Percentiles rank a stretch among this genome's conserved stretches.
phyloP scores from a whole-genome alignment of 31 red algal species.

The Bonnemaisonia californica region DNA sequence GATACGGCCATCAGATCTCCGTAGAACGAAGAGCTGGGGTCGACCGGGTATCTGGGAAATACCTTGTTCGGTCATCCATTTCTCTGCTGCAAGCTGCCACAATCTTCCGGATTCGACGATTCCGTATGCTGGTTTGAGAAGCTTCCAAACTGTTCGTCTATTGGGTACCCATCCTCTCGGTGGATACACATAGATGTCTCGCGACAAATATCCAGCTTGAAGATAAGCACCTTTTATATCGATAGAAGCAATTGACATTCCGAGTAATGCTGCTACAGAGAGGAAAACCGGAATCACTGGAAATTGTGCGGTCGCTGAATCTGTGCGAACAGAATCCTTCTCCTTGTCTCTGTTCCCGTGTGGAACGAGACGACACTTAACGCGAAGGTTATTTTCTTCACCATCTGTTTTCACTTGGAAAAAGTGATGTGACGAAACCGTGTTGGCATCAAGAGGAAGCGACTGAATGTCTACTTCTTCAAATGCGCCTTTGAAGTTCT shows the following conservation, averaged over 20 bases:
- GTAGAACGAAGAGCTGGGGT: neutral
- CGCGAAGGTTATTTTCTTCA: neutral
- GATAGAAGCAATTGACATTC: neutral
- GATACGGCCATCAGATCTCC: neutral
- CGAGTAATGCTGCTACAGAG: neutral
- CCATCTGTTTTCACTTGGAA: slow-evolving; percentile 24
- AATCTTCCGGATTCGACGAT: neutral
- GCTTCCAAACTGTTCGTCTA: neutral
- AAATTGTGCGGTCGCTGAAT: slow-evolving; percentile 11
- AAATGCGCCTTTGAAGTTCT: neutral
- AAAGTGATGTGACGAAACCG: slow-evolving; percentile 29
- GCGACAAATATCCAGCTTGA: neutral
- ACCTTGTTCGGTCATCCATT: neutral
- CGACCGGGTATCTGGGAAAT: neutral
- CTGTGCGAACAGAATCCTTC: neutral
- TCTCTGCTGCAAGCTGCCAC: neutral
- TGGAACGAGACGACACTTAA: neutral
- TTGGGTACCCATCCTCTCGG: neutral
- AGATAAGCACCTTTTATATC: slow-evolving; percentile 32
- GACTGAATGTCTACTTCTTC: neutral
- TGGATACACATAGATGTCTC: neutral
- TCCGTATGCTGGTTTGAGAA: slow-evolving; percentile 16
- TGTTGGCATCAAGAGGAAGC: neutral
- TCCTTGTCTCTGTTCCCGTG: slow-evolving; percentile 20
- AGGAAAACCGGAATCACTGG: slow-evolving; percentile 4